Percentiles rank a stretch among this genome's conserved stretches.
phyloP scores from a whole-genome alignment of 331 rosid genomes.

The Malus hybrid region DNA sequence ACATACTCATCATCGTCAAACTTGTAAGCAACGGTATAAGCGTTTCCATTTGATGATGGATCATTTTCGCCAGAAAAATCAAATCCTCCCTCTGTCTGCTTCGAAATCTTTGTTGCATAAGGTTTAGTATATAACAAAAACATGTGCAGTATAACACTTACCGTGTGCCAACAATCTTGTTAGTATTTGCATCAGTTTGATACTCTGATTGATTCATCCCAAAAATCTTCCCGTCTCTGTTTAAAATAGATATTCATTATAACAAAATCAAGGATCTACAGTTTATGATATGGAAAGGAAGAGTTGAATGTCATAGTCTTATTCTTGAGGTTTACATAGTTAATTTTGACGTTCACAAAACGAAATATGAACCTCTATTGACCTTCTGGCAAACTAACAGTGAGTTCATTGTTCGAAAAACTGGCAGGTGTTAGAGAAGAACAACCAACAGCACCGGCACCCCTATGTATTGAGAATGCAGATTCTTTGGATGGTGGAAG shows the following conservation, averaged over 20 bases:
- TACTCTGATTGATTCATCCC: not conserved
- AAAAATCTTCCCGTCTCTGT: not conserved
- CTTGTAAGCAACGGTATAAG: not conserved
- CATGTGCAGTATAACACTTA: not conserved
- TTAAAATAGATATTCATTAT: too few species aligned
- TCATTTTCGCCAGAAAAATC: not conserved
- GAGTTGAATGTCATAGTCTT: too few species aligned
- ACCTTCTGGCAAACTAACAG: not conserved
- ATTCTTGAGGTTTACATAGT: too few species aligned
- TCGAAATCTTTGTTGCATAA: too few species aligned
- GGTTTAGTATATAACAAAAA: not conserved
- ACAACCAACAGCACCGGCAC: not conserved
- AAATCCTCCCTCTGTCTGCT: not conserved
- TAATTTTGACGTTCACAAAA: too few species aligned
- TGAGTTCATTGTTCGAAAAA: not conserved
- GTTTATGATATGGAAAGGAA: too few species aligned
- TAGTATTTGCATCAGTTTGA: not conserved
- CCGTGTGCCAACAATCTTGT: not conserved
- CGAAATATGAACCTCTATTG: not conserved
- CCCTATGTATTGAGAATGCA: not conserved
- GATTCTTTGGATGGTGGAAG: conserved; percentile 1
- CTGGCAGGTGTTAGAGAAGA: not conserved
- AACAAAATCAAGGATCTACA: too few species aligned
- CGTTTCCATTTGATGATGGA: not conserved
- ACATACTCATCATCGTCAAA: not conserved